Base-by-base conservation (phyloP, 768 basidiomycete genomes). In the Tephrocybe sp. region DNA sequence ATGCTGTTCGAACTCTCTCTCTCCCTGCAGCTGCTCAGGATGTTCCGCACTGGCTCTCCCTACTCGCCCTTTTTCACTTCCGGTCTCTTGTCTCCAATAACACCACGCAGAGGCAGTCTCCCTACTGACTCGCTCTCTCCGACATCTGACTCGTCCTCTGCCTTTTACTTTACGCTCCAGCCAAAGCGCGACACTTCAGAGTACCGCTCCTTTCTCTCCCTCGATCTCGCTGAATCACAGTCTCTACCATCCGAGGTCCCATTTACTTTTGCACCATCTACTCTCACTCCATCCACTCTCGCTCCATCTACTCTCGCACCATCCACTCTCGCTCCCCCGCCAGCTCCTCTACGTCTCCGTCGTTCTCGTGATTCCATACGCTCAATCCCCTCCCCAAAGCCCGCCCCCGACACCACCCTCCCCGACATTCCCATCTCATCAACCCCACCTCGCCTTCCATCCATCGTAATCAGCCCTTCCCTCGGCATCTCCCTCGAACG, bases 11-110 rank as follows among this genome's bases (percentile, higher is more conserved):
- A 43, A 16, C 26, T 18, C 13, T 16, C 3, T 12, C 13, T 30
- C 13, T 25, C 24, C 24, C 18, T 28, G 39, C 19, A 7, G 34
- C 39, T n/a, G 37, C 18, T 40, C 36, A 55, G 51, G 54, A 71
- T 74, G 70, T 72, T 73, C 62, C 56, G 56, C 58, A 60, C 68
- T n/a, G 62, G 70, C 65, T 78, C 74, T 18, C 76, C 69, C 51
- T 85, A 86, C 56, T 83, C 82, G 0, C 75, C 80, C 35, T 79
- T 86, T 67, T 86, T 86, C 77, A 86, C 79, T 4, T 78, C 76
- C 4, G 84, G 83, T 35, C 71, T 83, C 31, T 68, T 82, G 30
- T 74, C 74, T 12, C 53, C 60, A 13, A 46, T 49, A 7, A 62
- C 58, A 22, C 61, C 58, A 19, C 58, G 68, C 22, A 44, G 73